Conservation (phyloP, 345 rosid genomes). For the Lepidium sativum region DNA sequence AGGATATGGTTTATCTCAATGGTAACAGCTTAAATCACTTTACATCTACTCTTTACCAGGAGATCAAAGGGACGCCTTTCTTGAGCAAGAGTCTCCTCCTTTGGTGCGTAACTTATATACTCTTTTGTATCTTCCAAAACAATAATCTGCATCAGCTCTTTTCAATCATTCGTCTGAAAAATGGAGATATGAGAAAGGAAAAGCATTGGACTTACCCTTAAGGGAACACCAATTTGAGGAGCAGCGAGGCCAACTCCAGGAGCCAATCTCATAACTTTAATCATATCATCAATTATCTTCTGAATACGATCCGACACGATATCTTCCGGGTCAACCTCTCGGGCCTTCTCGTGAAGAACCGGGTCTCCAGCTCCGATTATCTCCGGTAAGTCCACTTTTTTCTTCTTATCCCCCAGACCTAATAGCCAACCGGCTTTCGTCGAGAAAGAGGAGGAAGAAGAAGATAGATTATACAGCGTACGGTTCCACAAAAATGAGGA, state of each 20-base stretch:
- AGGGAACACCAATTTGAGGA: constrained; percentile 86
- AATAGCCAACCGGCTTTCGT: constrained; percentile 88
- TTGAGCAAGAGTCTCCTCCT: constrained; percentile 61
- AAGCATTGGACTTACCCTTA: constrained; percentile 31
- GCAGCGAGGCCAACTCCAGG: constrained; percentile 98
- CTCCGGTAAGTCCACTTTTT: constrained; percentile 46
- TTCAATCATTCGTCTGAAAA: background rate
- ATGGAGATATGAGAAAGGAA: background rate
- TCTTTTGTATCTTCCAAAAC: constrained; percentile 85
- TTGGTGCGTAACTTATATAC: constrained; percentile 71
- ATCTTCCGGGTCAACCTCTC: constrained; percentile 61
- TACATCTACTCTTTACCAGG: constrained; percentile 33
- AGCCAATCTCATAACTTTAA: constrained; percentile 62
- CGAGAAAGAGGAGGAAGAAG: constrained; percentile 31
- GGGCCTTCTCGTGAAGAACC: constrained; percentile 75
- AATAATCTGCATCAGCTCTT: constrained; percentile 46
- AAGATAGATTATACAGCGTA: constrained; percentile 1
- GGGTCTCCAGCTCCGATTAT: constrained; percentile 87
- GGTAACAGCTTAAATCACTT: background rate
- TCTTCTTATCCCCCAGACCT: constrained; percentile 65
- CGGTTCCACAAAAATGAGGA: constrained; percentile 1
- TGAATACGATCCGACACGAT: constrained; percentile 77
- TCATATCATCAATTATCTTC: constrained; percentile 80
- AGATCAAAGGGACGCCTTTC: constrained; percentile 77
- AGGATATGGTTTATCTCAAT: background rate